A percentile compares a stretch with the other conserved stretches of the same genome.
phyloP scores from a whole-genome alignment of 257 asterid genomes.

The Leptodermis oblonga region DNA sequence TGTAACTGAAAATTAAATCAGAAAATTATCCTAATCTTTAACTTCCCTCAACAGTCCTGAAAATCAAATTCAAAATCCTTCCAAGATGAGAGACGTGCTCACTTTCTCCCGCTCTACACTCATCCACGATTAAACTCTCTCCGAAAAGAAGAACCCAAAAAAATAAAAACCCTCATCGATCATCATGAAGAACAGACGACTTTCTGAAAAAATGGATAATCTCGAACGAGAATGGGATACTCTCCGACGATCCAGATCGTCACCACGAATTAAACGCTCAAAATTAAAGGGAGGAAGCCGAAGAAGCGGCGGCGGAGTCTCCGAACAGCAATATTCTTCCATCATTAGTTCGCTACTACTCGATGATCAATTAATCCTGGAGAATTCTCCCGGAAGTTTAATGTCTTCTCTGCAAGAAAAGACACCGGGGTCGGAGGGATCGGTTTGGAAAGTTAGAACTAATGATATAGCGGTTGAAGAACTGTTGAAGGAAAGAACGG shows the following conservation, averaged over 20 bases:
- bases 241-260: not conserved
- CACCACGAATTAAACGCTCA: not conserved
- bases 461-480: slow-evolving; percentile 34
- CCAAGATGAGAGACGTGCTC: not conserved
- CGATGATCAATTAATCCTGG: not conserved
- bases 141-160: not conserved
- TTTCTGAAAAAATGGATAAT: not conserved
- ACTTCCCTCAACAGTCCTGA: no score
- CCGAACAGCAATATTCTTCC: not conserved
- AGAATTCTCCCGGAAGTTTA: slow-evolving; percentile 37
- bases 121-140: slow-evolving; percentile 1
- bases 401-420: slow-evolving; percentile 45
- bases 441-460: slow-evolving; percentile 15
- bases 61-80: not conserved
- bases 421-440: slow-evolving; percentile 12
- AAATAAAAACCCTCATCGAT: not conserved
- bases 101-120: not conserved
- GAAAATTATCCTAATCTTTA: not conserved
- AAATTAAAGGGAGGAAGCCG: no score
- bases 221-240: not conserved
- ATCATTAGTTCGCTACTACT: not conserved
- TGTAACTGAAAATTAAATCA: no score
- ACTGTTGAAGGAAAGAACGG: slow-evolving; percentile 39
- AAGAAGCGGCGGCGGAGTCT: not conserved
- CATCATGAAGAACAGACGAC: not conserved